These are phyloP conservation scores for Draba incana DNA, from an alignment of 345 rosid species.

Conservation along the genomic window DNA sequence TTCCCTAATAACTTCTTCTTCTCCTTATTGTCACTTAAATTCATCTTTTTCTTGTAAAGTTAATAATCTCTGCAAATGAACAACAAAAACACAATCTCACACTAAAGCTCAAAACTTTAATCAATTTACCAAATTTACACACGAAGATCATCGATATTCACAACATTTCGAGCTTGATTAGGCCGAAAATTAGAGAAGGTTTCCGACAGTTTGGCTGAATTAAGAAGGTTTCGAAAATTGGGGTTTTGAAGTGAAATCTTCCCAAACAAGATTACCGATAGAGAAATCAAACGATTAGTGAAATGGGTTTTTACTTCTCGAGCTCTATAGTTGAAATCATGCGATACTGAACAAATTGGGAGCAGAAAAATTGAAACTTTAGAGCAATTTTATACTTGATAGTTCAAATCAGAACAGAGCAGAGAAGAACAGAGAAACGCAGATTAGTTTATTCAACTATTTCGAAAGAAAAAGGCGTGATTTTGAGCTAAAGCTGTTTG, in stretches of 20 bases:
- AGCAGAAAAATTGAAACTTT: background rate
- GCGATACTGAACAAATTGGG: background rate
- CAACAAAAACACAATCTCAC: background rate
- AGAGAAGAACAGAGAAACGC: conserved; percentile 13
- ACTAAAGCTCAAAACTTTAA: background rate
- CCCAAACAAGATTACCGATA: too few species aligned
- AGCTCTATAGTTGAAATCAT: background rate
- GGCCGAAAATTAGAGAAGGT: background rate
- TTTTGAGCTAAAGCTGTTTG: background rate
- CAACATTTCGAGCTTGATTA: conserved; percentile 5
- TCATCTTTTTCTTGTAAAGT: conserved; percentile 3
- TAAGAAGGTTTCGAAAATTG: background rate
- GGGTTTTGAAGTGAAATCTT: too few species aligned
- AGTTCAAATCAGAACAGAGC: background rate
- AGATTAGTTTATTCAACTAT: background rate
- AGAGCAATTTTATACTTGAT: background rate
- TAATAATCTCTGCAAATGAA: conserved; percentile 5
- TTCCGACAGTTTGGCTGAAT: background rate
- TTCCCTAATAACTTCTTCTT: conserved; percentile 63
- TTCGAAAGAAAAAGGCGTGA: background rate
- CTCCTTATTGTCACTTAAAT: conserved; percentile 23
- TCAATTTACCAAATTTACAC: background rate
- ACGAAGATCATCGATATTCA: background rate
- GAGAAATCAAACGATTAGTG: background rate
- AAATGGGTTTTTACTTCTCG: background rate